Conservation (phyloP, 352 stramenopile genomes). For the Blastocystis sp. region DNA sequence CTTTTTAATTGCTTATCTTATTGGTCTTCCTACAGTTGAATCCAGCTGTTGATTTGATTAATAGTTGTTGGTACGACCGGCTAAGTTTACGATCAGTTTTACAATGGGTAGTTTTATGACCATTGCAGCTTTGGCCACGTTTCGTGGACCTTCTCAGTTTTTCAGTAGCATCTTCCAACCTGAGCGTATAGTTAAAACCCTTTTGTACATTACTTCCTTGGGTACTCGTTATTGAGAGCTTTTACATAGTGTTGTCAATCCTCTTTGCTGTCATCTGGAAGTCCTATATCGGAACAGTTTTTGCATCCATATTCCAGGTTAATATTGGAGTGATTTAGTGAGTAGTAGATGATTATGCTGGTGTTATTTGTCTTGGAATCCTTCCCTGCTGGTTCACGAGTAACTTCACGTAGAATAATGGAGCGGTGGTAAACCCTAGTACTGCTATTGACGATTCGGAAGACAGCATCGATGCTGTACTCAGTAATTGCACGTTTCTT, state of each 20-base stretch:
- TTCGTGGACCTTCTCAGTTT: background rate
- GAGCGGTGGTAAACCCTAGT: background rate
- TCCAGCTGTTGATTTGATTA: background rate
- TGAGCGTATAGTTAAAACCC: constrained; percentile 11
- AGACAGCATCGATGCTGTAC: constrained; percentile 8
- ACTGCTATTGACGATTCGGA: background rate
- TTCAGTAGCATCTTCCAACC: constrained; percentile 5
- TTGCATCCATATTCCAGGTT: constrained; percentile 33
- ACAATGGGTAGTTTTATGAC: constrained; percentile 63
- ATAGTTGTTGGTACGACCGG: constrained; percentile 51
- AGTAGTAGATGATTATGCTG: constrained; percentile 27
- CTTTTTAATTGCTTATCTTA: constrained; percentile 62
- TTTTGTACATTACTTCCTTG: constrained; percentile 12
- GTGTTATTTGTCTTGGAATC: constrained; percentile 46
- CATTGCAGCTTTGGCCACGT: constrained; percentile 17
- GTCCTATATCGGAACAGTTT: constrained; percentile 41
- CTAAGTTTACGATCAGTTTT: constrained; percentile 66
- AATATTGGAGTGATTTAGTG: background rate
- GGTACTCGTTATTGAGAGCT: background rate
- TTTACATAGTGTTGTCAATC: constrained; percentile 32
- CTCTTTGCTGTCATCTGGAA: constrained; percentile 49
- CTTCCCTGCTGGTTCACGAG: constrained; percentile 38
- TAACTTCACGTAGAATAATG: background rate
- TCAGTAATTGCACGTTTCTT: constrained; percentile 12
- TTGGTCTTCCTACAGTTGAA: constrained; percentile 56